Conservation (phyloP, 805 yeast genomes). For the Metschnikowia matae region DNA sequence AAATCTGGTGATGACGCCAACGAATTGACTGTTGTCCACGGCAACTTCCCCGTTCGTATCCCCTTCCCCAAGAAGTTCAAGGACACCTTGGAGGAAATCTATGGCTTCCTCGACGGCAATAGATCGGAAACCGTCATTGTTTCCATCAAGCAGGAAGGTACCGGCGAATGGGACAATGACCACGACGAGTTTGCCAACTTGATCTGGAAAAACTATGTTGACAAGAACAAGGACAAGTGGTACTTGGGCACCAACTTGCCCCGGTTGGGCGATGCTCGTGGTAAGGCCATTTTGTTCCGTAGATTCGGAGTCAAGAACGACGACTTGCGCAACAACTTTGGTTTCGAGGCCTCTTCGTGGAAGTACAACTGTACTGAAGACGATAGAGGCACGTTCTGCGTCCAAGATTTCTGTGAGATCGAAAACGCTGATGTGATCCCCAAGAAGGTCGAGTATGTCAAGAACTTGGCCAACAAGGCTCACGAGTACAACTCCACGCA, state of each 20-base stretch:
- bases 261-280: slow-evolving; percentile 56
- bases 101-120: slow-evolving; percentile 50
- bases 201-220: slow-evolving; percentile 55
- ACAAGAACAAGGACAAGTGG: slow-evolving; percentile 52
- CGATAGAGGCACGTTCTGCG: slow-evolving; percentile 57
- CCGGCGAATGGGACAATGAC: slow-evolving; percentile 58
- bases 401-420: slow-evolving; percentile 74
- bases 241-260: slow-evolving; percentile 56
- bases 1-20: slow-evolving; percentile 47
- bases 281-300: slow-evolving; percentile 62
- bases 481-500: slow-evolving; percentile 41
- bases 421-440: slow-evolving; percentile 47
- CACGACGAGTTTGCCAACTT: slow-evolving; percentile 61
- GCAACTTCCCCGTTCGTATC: slow-evolving; percentile 68
- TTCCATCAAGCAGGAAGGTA: slow-evolving; percentile 72
- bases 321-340: slow-evolving; percentile 42
- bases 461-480: slow-evolving; percentile 52
- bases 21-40: slow-evolving; percentile 66
- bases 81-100: slow-evolving; percentile 54
- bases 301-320: slow-evolving; percentile 62
- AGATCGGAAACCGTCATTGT: slow-evolving; percentile 59
- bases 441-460: slow-evolving; percentile 55
- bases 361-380: slow-evolving; percentile 60
- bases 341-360: slow-evolving; percentile 70
- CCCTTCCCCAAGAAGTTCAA: slow-evolving; percentile 52